Base-by-base conservation (phyloP, 495 filamentous ascomycete genomes). In the Xylaria nigripes region DNA sequence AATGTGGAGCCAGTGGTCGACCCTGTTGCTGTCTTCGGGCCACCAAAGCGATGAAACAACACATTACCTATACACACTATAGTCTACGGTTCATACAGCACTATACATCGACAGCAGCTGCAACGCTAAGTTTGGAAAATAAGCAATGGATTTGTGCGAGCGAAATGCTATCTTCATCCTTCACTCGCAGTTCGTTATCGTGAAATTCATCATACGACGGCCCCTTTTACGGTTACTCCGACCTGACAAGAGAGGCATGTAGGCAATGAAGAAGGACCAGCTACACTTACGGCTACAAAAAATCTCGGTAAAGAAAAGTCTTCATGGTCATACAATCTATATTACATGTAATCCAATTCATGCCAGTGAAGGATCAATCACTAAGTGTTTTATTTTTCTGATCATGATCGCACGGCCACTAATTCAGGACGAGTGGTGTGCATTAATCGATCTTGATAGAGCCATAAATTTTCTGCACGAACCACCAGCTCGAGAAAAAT, bases 401-500 rank as follows among this genome's bases (percentile, higher is more conserved):
- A 30, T 27, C 22, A 29, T 29, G 2, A 13, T 15, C 1, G 36
- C n/a, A n/a, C n/a, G n/a, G 19, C 25, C n/a, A 36, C 25, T 34
- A 1, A 27, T 32, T 6, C 16, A 51, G 23, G 42, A 50, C 19
- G 22, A 30, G 48, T 12, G 32, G n/a, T 2, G 6, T 21, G 48
- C 36, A 22, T 41, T 59, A 95, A 58, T 98, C 93, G 53, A 98
- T 86, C 74, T 97, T 98, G 73, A 98, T 95, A 15, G 90, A 95
- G 16, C 82, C 74, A 68, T 98, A 98, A 43, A 98, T 97, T 68
- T 86, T 89, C 54, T 87, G 80, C 48, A 95, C 86, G 63, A 98
- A 98, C 58, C 86, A 75, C 90, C 90, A 96, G 65, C 86, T 89
- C 13, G 92, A 82, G 58, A 96, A 91, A 78, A 91, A 96, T 48